Conservation (phyloP, 2,329 filamentous ascomycete genomes). For the Huntiella omanensis region DNA sequence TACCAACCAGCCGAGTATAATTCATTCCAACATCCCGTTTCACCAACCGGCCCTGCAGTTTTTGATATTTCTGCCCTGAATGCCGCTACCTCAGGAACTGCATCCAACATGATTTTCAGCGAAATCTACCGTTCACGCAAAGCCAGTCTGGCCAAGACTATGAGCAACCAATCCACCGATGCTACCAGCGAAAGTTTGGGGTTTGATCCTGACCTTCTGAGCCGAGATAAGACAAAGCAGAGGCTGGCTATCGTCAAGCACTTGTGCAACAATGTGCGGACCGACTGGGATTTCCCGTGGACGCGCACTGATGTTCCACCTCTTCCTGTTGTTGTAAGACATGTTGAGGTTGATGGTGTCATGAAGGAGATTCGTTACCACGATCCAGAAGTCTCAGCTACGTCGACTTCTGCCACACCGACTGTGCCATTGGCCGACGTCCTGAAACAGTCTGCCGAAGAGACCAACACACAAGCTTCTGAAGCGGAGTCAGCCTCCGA, state of each 20-base stretch:
- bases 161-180: constrained; percentile 11
- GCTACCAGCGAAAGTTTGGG: constrained; percentile 18
- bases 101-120: constrained; percentile 35
- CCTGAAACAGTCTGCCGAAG: background rate
- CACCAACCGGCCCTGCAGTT: constrained; percentile 1
- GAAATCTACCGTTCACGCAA: constrained; percentile 39
- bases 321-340: constrained; percentile 10
- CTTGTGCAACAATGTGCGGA: constrained; percentile 33
- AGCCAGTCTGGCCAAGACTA: constrained; percentile 28
- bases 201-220: constrained; percentile 41
- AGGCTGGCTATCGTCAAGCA: constrained; percentile 42
- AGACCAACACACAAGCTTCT: background rate
- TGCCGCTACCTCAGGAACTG: constrained; percentile 6
- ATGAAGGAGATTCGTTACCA: constrained; percentile 8
- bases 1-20: constrained; percentile 11
- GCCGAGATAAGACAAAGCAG: constrained; percentile 41
- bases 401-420: background rate
- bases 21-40: constrained; percentile 8
- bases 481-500: constrained; percentile 6
- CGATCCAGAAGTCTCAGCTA: constrained; percentile 8
- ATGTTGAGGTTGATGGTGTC: constrained; percentile 1
- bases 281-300: constrained; percentile 44
- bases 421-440: constrained; percentile 6
- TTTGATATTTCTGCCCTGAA: constrained; percentile 6
- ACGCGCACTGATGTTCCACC: constrained; percentile 19